phyloP scores from a whole-genome alignment of 2,329 filamentous ascomycete species.

The Scopulariopsis brevicaulis region DNA sequence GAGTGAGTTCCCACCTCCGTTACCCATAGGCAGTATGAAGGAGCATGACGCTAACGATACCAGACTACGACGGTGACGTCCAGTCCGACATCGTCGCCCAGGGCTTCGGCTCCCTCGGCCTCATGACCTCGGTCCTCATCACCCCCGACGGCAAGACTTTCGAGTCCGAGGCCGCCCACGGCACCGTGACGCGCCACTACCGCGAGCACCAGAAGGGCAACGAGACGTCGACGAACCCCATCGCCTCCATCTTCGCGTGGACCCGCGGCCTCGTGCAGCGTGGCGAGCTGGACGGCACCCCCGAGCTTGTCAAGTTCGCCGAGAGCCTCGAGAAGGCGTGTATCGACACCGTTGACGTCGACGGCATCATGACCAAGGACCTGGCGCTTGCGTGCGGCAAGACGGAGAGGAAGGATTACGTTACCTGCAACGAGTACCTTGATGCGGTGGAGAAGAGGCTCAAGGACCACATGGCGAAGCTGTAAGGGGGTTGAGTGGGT shows the following conservation, averaged over 20 bases:
- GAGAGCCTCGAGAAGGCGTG: conserved; percentile 88
- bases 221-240: conserved; percentile 96
- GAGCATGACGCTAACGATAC: neutral
- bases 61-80: conserved; percentile 97
- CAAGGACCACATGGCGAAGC: conserved; percentile 51
- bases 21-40: too few species aligned
- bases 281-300: conserved; percentile 85
- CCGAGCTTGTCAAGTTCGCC: conserved; percentile 82
- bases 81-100: conserved; percentile 98
- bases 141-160: conserved; percentile 95
- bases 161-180: conserved; percentile 95
- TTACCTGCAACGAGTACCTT: conserved; percentile 86
- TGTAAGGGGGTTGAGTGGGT: neutral
- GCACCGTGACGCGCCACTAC: conserved; percentile 96
- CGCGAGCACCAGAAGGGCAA: conserved; percentile 97
- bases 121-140: conserved; percentile 97
- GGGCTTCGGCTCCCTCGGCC: conserved; percentile 92
- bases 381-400: conserved; percentile 89
- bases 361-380: conserved; percentile 99
- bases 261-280: conserved; percentile 89
- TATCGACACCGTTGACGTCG: conserved; percentile 83
- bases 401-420: conserved; percentile 73
- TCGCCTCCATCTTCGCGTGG: conserved; percentile 98
- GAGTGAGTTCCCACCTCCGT: conserved; percentile 47
- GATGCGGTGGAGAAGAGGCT: conserved; percentile 84